Evolutionary conservation across 257 asterid genomes (phyloP).

Genomic region (Solanum habrochaites): DNA sequence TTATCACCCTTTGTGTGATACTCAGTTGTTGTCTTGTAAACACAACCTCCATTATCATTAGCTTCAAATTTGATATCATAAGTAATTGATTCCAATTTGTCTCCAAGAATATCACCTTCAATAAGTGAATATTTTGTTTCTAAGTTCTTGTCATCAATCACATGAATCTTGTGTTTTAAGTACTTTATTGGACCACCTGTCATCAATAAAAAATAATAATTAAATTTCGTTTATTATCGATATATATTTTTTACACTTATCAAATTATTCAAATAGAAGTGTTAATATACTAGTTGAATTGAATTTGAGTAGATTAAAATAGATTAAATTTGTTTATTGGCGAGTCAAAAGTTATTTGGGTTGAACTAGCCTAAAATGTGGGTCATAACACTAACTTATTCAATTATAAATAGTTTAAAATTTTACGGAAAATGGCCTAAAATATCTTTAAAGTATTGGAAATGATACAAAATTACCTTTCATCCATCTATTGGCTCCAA

Average conservation of each 20-base stretch:
- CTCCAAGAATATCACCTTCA: background rate
- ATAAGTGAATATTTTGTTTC: background rate
- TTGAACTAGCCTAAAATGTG: background rate
- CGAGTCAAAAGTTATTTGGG: background rate
- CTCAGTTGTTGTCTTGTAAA: conserved; percentile 11
- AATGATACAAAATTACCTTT: too few species aligned
- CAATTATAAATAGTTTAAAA: background rate
- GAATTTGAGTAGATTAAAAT: too few species aligned
- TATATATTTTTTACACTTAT: background rate
- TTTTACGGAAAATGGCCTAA: too few species aligned
- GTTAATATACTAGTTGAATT: background rate
- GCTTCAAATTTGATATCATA: conserved; percentile 14
- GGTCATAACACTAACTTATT: background rate
- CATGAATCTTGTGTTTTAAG: conserved; percentile 19
- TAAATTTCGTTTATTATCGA: background rate
- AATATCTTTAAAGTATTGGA: too few species aligned
- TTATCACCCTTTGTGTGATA: conserved; percentile 20
- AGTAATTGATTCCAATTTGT: conserved; percentile 15
- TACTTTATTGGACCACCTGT: conserved; percentile 14
- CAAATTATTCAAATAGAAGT: background rate
- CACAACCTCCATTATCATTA: conserved; percentile 18
- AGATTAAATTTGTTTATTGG: too few species aligned
- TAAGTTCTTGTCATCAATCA: conserved; percentile 6
- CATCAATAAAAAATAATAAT: background rate
- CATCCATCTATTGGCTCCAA: too few species aligned